Percentiles rank a stretch among this genome's conserved stretches.
phyloP scores from a whole-genome alignment of 495 filamentous ascomycete genomes.

The Penicillium herquei region DNA sequence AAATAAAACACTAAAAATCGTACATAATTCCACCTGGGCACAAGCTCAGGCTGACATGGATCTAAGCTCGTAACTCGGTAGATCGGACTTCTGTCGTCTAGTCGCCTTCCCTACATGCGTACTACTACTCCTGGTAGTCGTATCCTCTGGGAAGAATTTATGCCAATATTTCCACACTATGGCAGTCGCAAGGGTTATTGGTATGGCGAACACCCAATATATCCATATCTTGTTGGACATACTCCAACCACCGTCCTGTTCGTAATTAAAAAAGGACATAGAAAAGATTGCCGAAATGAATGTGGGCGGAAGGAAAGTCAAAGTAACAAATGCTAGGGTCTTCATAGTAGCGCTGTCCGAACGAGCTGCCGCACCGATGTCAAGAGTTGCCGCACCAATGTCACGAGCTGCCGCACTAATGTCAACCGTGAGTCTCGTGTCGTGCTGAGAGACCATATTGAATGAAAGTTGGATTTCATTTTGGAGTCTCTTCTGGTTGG shows the following conservation, averaged over 20 bases:
- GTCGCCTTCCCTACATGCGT: no score
- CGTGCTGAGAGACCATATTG: slow-evolving; percentile 37
- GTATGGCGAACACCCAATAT: slow-evolving; percentile 35
- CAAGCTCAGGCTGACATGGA: no score
- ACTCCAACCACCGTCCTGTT: slow-evolving; percentile 16
- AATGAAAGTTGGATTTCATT: slow-evolving; percentile 47
- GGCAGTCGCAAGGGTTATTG: slow-evolving; percentile 24
- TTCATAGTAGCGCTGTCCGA: slow-evolving; percentile 37
- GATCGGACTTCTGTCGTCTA: no score
- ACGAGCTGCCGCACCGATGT: slow-evolving; percentile 34
- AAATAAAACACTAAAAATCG: no score
- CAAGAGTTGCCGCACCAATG: slow-evolving; percentile 36
- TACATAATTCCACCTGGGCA: no score
- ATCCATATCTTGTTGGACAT: slow-evolving; percentile 36
- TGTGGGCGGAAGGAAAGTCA: slow-evolving; percentile 37
- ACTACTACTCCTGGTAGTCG: no score
- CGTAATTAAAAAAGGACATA: slow-evolving; percentile 36
- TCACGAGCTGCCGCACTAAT: slow-evolving; percentile 34
- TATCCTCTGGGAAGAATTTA: slow-evolving; percentile 4
- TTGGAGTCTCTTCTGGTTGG: slow-evolving; percentile 37
- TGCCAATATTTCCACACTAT: slow-evolving; percentile 26
- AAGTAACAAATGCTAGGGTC: slow-evolving; percentile 33
- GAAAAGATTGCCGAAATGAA: slow-evolving; percentile 40
- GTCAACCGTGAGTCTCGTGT: slow-evolving; percentile 30
- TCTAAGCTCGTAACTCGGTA: no score